Base-by-base conservation (phyloP, 257 asterid genomes). In the Fraxinus americana region DNA sequence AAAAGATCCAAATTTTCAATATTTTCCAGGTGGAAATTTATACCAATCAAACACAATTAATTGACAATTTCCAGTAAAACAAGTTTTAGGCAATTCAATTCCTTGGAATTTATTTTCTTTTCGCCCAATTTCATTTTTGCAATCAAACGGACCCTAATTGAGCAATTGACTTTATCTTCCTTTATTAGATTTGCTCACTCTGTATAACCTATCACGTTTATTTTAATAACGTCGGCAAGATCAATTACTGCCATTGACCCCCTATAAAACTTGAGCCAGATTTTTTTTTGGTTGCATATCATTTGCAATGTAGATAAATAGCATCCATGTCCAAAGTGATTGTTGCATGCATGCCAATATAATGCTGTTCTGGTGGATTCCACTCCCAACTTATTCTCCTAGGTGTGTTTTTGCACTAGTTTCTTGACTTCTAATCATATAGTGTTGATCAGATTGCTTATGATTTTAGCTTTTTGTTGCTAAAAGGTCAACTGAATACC, bases 101-200 rank as follows among this genome's bases (percentile, higher is more conserved):
- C 27, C 27, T 25, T 25, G 27, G 27, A 25, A 25, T 25, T 25
- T 25, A 25, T 25, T 25, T 25, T 25, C 27, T 25, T 25, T 25
- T 25, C 27, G 0, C 27, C 27, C 27, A 25, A 25, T 25, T 25
- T 25, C 27, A 25, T 25, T 25, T 25, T 25, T 25, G 27, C 27
- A 25, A 25, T 25, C 27, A 25, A 25, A 25, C 27, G 27, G 27
- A 25, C 27, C 27, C 27, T 25, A 59, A n/a, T 21, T 63, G 54
- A 69, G 77, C 70, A 45, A 14, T 76, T 67, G 45, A 7, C 61
- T 82, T 71, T 36, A 34, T 11, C 39, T 71, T 61, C 38, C 52
- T 23, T 30, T 45, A 25, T 43, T 68, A 59, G 68, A 39, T 61
- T 61, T 39, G 45, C 19, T 23, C 73, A 77, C 70, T 63, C 39